phyloP scores from a whole-genome alignment of 1,284 basidiomycete genomes.

The Boletellus deceptivus region DNA sequence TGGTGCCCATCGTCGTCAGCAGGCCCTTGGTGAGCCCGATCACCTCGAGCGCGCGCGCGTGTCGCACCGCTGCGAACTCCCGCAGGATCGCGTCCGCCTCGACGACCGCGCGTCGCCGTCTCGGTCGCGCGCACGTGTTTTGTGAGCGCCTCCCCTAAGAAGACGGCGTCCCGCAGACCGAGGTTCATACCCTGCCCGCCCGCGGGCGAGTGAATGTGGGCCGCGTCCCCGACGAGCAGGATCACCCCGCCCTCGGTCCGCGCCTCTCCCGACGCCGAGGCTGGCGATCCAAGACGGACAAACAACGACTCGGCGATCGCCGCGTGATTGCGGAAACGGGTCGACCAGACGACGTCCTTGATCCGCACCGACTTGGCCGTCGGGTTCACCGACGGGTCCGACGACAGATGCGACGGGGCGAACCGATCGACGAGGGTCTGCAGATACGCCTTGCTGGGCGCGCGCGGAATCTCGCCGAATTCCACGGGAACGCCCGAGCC shows the following conservation, averaged over 20 bases:
- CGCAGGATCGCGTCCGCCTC: conserved; percentile 21
- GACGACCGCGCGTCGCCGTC: conserved; percentile 8
- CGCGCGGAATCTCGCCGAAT: conserved; percentile 32
- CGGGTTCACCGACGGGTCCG: conserved; percentile 20
- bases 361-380: conserved; percentile 20
- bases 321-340: conserved; percentile 40
- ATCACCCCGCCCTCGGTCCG: conserved; percentile 16
- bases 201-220: conserved; percentile 44
- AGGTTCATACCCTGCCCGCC: conserved; percentile 52
- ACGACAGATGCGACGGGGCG: conserved; percentile 25
- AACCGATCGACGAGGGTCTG: conserved; percentile 38
- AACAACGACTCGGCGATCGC: conserved; percentile 37
- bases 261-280: background rate
- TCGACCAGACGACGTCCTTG: conserved; percentile 37
- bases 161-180: conserved; percentile 42
- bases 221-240: conserved; percentile 43
- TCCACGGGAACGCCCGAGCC: conserved; percentile 32
- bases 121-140: conserved; percentile 22
- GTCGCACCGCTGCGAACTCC: conserved; percentile 19
- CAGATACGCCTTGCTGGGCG: conserved; percentile 35
- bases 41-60: conserved; percentile 22
- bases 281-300: conserved; percentile 21
- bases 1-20: conserved; percentile 16
- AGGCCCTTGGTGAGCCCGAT: conserved; percentile 26
- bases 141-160: conserved; percentile 29